phyloP scores from a whole-genome alignment of 2,329 filamentous ascomycete genomes.

The Teratosphaeria gauchensis region DNA sequence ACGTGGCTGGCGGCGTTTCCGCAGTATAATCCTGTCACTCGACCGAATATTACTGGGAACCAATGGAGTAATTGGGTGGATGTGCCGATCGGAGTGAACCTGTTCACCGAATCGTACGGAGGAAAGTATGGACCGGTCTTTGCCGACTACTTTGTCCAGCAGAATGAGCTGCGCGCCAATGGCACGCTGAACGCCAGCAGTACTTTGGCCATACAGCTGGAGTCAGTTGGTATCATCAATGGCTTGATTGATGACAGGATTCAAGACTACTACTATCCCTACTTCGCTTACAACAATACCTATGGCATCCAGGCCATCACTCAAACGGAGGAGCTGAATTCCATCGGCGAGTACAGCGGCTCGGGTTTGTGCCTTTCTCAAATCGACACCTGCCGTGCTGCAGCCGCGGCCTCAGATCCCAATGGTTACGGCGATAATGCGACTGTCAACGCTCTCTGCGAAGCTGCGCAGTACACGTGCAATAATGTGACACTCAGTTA shows the following conservation, averaged over 20 bases:
- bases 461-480: constrained; percentile 12
- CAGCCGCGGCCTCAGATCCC: constrained; percentile 22
- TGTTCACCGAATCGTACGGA: constrained; percentile 47
- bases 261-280: constrained; percentile 49
- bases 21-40: constrained; percentile 32
- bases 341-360: constrained; percentile 36
- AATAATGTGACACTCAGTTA: constrained; percentile 16
- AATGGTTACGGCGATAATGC: constrained; percentile 25
- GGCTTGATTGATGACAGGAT: constrained; percentile 58
- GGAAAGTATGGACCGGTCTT: constrained; percentile 62
- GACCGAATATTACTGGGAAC: constrained; percentile 44
- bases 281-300: constrained; percentile 54
- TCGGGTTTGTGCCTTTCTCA: constrained; percentile 22
- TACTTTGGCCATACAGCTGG: constrained; percentile 51
- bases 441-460: constrained; percentile 23
- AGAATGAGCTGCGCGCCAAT: constrained; percentile 49
- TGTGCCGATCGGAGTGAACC: constrained; percentile 37
- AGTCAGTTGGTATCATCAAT: constrained; percentile 60
- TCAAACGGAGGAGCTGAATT: constrained; percentile 39
- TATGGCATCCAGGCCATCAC: constrained; percentile 53
- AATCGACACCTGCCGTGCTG: constrained; percentile 26
- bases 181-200: constrained; percentile 40
- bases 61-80: constrained; percentile 5
- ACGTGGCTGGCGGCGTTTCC: constrained; percentile 40
- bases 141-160: constrained; percentile 47